Percentiles rank a stretch among this genome's conserved stretches.
phyloP scores from a whole-genome alignment of 192 early-diverging fungal genomes.

The Backusella luteola region DNA sequence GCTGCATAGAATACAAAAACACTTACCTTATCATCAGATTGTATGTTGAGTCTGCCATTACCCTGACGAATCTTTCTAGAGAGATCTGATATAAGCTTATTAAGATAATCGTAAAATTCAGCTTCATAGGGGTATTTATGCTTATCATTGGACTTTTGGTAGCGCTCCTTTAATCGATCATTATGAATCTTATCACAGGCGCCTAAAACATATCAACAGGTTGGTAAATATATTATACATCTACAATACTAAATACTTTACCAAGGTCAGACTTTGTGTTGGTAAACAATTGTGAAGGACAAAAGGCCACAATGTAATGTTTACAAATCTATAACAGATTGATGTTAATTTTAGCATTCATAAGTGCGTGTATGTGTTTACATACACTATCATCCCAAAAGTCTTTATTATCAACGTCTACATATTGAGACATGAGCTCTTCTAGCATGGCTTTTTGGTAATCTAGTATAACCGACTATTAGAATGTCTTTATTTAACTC shows the following conservation, averaged over 20 bases:
- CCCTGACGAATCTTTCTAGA: conserved; percentile 72
- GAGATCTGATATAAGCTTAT: conserved; percentile 63
- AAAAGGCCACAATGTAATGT: conserved; percentile 79
- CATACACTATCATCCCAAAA: conserved; percentile 41
- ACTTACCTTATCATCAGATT: conserved; percentile 57
- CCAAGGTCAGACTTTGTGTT: conserved; percentile 87
- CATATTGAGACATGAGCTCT: conserved; percentile 41
- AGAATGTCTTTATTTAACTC: neutral
- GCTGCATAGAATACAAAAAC: neutral
- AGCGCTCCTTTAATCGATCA: conserved; percentile 69
- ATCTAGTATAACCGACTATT: conserved; percentile 11
- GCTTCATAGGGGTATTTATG: conserved; percentile 72
- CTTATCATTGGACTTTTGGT: conserved; percentile 64
- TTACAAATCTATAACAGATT: conserved; percentile 60
- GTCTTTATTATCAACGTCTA: conserved; percentile 40
- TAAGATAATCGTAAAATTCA: conserved; percentile 66
- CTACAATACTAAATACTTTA: conserved; percentile 14
- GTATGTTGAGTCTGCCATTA: conserved; percentile 63
- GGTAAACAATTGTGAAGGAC: conserved; percentile 78
- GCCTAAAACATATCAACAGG: conserved; percentile 11
- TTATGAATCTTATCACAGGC: conserved; percentile 79
- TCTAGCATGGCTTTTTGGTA: conserved; percentile 40
- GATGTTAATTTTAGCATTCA: neutral
- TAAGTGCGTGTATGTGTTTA: neutral
- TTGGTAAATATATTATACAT: neutral